Base-by-base conservation (phyloP, 202 grass and related monocot genomes). In the Zizania palustris region DNA sequence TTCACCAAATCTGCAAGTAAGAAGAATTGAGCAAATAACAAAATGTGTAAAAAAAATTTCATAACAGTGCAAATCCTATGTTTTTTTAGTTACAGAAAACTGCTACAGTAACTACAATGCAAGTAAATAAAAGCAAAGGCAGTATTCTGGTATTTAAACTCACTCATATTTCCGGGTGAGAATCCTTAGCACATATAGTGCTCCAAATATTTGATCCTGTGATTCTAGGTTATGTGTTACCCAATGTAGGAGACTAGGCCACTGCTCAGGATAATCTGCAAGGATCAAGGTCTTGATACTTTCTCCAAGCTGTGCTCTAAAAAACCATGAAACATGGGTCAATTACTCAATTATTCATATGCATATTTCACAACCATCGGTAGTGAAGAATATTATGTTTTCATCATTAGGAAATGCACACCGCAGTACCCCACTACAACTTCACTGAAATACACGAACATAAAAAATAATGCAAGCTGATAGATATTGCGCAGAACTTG, bases 141-240 rank as follows among this genome's bases (percentile, higher is more conserved):
- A 18, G 49, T 6, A n/a, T 54, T 54, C 51, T 53, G 58, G 56
- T 19, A 69, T 38, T 37, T 59, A 72, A 70, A 78, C 90, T 93
- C 76, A 97, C 93, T 97, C 93, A 21, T 97, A 97, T 91, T 97
- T 97, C 69, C 93, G 75, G 55, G 93, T 56, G 65, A 97, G 86
- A 88, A 97, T 83, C 63, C 93, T 89, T 83, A 97, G 69, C 16
- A 97, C 93, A 69, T 85, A 97, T 11, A 97, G 71, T 82, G 90
- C 90, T 80, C 88, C 93, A 83, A 91, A 93, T 65, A 93, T 84
- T 79, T 91, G 90, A 77, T 91, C 88, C 55, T 93, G 93, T 40
- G 83, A 76, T 65, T 89, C 84, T 33, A 97, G 80, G 37, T 91
- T 97, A 87, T 42, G 76, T 63, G 85, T 91, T 63, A 97, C 88